Conservation (phyloP, 129 eudicot genomes). For the Lonicera japonica region DNA sequence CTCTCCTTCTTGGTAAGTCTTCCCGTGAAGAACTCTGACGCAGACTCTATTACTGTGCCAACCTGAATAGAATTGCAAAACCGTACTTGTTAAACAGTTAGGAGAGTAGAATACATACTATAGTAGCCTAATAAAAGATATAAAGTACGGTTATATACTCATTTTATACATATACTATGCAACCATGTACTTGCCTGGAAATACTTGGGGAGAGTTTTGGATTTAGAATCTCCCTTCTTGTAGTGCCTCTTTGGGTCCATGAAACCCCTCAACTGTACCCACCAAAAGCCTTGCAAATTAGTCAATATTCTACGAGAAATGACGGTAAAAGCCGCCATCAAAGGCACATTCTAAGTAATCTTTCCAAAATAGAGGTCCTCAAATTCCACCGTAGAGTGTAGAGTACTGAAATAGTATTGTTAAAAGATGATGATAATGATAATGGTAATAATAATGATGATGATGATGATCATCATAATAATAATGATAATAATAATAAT, state of each 20-base stretch:
- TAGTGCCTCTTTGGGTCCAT: slow-evolving; percentile 97
- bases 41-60: slow-evolving; percentile 79
- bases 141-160: background rate
- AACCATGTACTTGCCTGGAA: slow-evolving; percentile 54
- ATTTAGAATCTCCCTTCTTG: slow-evolving; percentile 74
- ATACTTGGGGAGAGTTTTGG: slow-evolving; percentile 74
- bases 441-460: no score
- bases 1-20: slow-evolving; percentile 96
- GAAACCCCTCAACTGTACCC: slow-evolving; percentile 64
- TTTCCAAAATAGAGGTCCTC: background rate
- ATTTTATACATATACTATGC: background rate
- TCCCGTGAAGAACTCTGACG: slow-evolving; percentile 57
- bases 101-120: background rate
- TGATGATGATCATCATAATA: no score
- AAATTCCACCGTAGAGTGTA: background rate
- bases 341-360: background rate
- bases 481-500: no score
- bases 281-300: slow-evolving; percentile 9
- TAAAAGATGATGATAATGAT: no score
- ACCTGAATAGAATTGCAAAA: slow-evolving; percentile 34
- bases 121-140: background rate
- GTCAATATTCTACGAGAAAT: background rate
- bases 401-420: no score
- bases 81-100: background rate
- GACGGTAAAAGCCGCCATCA: slow-evolving; percentile 5